A percentile compares a stretch with the other conserved stretches of the same genome.
Conservation (phyloP, 345 rosid genomes). For the Microthlaspi erraticum region DNA sequence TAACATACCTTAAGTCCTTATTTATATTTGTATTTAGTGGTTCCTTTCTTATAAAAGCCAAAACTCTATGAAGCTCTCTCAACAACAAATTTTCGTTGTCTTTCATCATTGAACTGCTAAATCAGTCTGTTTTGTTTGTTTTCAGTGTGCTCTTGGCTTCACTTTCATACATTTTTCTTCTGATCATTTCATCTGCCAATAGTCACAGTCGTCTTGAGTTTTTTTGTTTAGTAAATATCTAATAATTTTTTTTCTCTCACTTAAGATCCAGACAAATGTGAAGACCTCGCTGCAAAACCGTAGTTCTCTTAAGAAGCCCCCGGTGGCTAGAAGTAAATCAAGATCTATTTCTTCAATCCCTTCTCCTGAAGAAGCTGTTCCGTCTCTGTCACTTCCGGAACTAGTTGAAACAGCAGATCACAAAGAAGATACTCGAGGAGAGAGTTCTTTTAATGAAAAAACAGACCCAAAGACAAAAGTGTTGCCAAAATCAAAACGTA, state of each 20-base stretch:
- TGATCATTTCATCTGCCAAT: constrained; percentile 16
- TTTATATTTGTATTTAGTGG: constrained; percentile 18
- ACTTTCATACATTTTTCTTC: constrained; percentile 11
- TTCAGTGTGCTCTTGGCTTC: constrained; percentile 9
- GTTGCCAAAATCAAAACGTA: constrained; percentile 66
- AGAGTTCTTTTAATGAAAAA: constrained; percentile 43
- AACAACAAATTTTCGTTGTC: neutral
- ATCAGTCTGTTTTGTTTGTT: constrained; percentile 2
- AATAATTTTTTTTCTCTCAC: constrained; percentile 27
- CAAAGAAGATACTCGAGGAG: constrained; percentile 47
- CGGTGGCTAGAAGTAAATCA: constrained; percentile 43
- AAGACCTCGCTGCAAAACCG: constrained; percentile 40
- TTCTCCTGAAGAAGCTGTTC: constrained; percentile 45
- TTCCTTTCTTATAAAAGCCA: constrained; percentile 8
- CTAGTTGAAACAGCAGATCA: constrained; percentile 45
- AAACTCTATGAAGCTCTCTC: constrained; percentile 3
- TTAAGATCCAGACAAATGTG: constrained; percentile 37
- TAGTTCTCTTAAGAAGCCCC: constrained; percentile 43
- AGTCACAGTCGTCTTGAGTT: constrained; percentile 3
- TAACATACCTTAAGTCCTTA: constrained; percentile 41
- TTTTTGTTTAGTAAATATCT: constrained; percentile 18
- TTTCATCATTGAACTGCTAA: constrained; percentile 19
- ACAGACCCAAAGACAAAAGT: constrained; percentile 37
- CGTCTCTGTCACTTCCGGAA: constrained; percentile 39
- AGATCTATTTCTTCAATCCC: constrained; percentile 42